Evolutionary conservation across 2,329 filamentous ascomycete genomes (phyloP).

Genomic region (Epichloe glyceriae): DNA sequence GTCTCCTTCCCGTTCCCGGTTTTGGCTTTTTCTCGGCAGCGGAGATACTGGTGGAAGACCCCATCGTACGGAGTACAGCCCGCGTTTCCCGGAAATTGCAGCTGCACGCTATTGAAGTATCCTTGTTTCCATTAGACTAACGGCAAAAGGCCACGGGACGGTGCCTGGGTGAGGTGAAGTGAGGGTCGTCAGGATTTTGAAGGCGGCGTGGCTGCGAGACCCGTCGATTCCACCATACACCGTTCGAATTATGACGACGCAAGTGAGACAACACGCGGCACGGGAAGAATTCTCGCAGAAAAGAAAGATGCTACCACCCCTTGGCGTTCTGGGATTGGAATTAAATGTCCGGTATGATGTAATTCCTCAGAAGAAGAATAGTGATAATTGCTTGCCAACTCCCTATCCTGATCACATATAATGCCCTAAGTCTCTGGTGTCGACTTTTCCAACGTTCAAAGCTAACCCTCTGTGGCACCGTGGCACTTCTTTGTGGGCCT

Average conservation of each 20-base stretch:
- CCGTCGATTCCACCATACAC: not conserved
- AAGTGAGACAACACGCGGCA: not conserved
- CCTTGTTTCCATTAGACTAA: too few relatives aligned
- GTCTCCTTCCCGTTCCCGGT: not conserved
- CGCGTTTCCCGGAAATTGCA: not conserved
- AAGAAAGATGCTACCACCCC: not conserved
- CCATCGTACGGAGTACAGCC: not conserved
- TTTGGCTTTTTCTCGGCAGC: not conserved
- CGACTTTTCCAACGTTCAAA: not conserved
- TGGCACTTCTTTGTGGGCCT: not conserved
- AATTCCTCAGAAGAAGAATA: not conserved
- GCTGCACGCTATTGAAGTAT: not conserved
- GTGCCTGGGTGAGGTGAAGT: not conserved
- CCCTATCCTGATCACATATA: not conserved
- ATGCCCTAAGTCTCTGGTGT: not conserved
- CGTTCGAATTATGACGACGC: not conserved
- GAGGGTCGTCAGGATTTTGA: not conserved
- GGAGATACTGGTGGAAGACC: not conserved
- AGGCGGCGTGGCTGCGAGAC: not conserved
- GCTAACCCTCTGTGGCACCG: not conserved
- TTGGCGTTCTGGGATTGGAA: not conserved
- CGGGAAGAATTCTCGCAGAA: not conserved
- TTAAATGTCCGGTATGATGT: not conserved
- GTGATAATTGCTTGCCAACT: not conserved
- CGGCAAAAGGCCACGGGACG: not conserved